Evolutionary conservation across 768 basidiomycete species (phyloP), one percentile per base, ranked within the genome.

Genomic region (Kwoniella shandongensis): DNA sequence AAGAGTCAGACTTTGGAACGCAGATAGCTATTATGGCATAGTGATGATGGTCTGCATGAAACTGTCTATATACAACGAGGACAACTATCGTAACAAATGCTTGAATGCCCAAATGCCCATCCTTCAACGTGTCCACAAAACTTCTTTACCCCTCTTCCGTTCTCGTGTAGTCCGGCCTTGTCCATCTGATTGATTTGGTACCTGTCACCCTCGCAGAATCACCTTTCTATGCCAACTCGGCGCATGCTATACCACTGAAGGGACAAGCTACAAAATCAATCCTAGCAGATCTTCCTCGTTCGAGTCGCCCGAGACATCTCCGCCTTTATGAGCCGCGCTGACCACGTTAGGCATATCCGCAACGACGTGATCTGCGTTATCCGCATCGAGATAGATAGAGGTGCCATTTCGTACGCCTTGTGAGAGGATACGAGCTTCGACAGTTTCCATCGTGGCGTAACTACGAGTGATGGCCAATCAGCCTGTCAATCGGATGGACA

Each of bases 401-500:
- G 68, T 70, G 4, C 64, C 65, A 40, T 67, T 73, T 13, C 66
- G 44, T 11, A 73, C 69, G 0, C 66, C 69, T 40, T 65, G 65
- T n/a, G 62, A 48, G 4, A 73, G 57, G 50, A 73, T 73, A 7
- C 66, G 49, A 11, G 71, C 66, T 49, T 73, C 71, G 51, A 73
- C 69, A 17, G 71, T 73, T 18, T 70, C 69, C 20, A 54, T 42
- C 4, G 71, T 70, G 2, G 68, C 66, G 57, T 73, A 73, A 56
- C 70, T 69, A 36, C 23, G 46, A 3, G n/a, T 27, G 32, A 23
- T 46, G 45, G 27, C 22, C n/a, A 6, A 50, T 51, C n/a, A 51
- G 50, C 15, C 11, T 40, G 1, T 22, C 22, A 2, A 11, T 40
- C 15, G 7, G 3, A 27, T n/a, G n/a, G 18, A 40, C 0, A 23